Conservation (phyloP, 2,329 filamentous ascomycete species). For the Nemania sp. region DNA sequence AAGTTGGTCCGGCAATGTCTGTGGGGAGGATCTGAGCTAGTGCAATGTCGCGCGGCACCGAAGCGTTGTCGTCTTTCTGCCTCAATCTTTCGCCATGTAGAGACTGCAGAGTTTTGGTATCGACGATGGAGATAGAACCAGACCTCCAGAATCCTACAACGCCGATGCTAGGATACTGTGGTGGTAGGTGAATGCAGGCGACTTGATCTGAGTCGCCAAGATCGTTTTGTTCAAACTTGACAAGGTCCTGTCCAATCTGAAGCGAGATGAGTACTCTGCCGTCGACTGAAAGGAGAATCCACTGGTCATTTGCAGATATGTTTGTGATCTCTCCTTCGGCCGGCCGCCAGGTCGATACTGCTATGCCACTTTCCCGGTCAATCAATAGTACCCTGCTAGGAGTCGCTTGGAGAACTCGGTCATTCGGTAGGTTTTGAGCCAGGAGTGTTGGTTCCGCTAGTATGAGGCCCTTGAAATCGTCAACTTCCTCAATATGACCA, state of each 20-base stretch:
- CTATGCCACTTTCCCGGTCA: conserved; percentile 61
- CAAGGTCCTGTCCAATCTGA: conserved; percentile 62
- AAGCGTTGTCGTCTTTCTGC: conserved; percentile 66
- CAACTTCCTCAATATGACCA: conserved; percentile 85
- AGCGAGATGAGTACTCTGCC: conserved; percentile 75
- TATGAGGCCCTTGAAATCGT: conserved; percentile 71
- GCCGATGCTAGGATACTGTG: conserved; percentile 65
- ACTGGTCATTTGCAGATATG: conserved; percentile 73
- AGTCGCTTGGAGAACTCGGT: conserved; percentile 77
- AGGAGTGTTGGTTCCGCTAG: conserved; percentile 75
- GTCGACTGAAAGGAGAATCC: conserved; percentile 74
- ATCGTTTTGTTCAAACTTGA: conserved; percentile 61
- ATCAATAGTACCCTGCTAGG: conserved; percentile 64
- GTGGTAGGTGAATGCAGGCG: conserved; percentile 79
- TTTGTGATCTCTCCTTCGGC: conserved; percentile 68
- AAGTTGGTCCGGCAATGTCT: conserved; percentile 63
- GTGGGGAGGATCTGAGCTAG: conserved; percentile 77
- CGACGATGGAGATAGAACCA: conserved; percentile 76
- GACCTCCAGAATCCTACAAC: conserved; percentile 88
- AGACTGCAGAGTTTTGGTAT: conserved; percentile 67
- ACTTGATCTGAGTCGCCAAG: conserved; percentile 74
- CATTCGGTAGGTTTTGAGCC: conserved; percentile 66
- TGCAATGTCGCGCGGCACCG: conserved; percentile 80
- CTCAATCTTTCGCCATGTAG: conserved; percentile 67
- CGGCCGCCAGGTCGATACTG: conserved; percentile 62